Percentiles rank a stretch among this genome's conserved stretches.
Evolutionary conservation across 2,329 filamentous ascomycete species (phyloP).

Genomic region (Xylaria sp.): DNA sequence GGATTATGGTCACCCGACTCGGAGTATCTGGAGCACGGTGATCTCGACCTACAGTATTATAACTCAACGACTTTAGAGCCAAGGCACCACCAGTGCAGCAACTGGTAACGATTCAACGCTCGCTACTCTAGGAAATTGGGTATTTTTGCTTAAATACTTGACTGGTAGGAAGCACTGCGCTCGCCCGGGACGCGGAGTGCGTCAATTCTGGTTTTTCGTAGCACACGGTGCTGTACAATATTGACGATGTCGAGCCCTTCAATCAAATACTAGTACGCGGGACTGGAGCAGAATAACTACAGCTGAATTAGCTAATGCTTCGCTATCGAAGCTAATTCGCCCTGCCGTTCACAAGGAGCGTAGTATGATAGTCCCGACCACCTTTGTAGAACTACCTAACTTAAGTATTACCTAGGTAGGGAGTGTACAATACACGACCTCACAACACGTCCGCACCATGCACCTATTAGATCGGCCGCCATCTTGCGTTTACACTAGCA

Average conservation of each 20-base stretch:
- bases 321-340: not conserved
- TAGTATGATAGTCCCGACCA: not conserved
- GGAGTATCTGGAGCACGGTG: no score
- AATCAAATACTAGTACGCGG: not conserved
- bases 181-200: slow-evolving; percentile 17
- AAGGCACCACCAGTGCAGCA: slow-evolving; percentile 1
- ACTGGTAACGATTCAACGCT: slow-evolving; percentile 1
- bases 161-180: slow-evolving; percentile 10
- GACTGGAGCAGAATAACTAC: not conserved
- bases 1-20: not conserved
- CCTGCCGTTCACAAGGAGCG: not conserved
- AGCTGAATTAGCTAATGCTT: not conserved
- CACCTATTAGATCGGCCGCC: not conserved
- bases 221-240: not conserved
- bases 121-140: not conserved
- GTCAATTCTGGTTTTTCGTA: not conserved
- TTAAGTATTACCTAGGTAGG: no score
- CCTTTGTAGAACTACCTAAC: not conserved
- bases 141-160: not conserved
- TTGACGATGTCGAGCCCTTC: not conserved
- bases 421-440: not conserved
- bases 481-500: slow-evolving; percentile 1
- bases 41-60: no score
- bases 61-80: not conserved
- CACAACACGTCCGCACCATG: slow-evolving; percentile 14